phyloP scores from a whole-genome alignment of 805 yeast species.

The Blastobotrys americana region DNA sequence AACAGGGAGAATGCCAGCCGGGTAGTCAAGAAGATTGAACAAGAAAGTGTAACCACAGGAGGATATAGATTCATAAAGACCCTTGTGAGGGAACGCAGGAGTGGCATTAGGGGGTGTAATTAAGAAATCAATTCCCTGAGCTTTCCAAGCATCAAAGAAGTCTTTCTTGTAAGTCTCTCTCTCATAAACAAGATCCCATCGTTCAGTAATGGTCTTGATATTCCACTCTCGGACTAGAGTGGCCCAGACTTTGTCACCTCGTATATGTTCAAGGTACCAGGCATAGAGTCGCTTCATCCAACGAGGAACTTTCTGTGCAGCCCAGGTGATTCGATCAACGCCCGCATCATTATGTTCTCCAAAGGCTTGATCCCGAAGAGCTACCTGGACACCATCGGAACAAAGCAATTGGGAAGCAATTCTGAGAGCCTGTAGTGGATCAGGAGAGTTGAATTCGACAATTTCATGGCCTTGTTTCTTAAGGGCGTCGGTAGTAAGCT shows the following conservation, averaged over 20 bases:
- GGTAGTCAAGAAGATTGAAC: constrained; percentile 49
- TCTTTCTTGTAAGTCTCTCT: constrained; percentile 32
- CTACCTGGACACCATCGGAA: constrained; percentile 31
- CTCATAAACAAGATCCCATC: constrained; percentile 31
- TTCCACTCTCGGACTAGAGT: constrained; percentile 31
- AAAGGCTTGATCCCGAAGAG: constrained; percentile 20
- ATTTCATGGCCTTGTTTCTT: constrained; percentile 41
- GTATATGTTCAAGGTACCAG: constrained; percentile 28
- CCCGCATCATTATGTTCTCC: constrained; percentile 35
- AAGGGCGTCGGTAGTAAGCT: constrained; percentile 35
- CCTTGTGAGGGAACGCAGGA: constrained; percentile 37
- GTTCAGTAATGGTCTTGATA: constrained; percentile 30
- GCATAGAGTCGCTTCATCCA: constrained; percentile 31
- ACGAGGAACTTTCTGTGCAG: constrained; percentile 31
- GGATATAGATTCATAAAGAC: constrained; percentile 30
- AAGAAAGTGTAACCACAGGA: constrained; percentile 48
- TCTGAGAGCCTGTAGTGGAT: constrained; percentile 50
- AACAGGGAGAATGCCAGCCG: constrained; percentile 53
- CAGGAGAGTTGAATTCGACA: constrained; percentile 41
- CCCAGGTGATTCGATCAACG: constrained; percentile 28
- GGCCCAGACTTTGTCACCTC: constrained; percentile 35
- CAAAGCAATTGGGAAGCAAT: constrained; percentile 40
- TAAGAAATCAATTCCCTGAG: constrained; percentile 33
- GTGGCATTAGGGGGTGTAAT: constrained; percentile 38
- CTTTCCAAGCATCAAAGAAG: constrained; percentile 32